Evolutionary conservation across 129 eudicot species (phyloP).

Genomic region (Flaveria robusta): DNA sequence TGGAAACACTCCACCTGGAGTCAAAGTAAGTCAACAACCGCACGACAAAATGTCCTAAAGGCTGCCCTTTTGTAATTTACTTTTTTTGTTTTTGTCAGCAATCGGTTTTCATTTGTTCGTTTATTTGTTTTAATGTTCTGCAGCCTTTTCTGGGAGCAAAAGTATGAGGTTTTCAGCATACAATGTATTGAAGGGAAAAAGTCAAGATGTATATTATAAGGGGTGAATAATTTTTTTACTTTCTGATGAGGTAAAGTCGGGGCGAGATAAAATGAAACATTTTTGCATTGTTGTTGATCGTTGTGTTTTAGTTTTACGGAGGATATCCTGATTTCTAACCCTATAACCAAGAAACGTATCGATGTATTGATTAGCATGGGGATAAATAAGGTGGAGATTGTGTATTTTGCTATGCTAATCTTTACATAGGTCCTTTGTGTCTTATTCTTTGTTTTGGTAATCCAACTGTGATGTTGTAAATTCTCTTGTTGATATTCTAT

Average conservation of each 20-base stretch:
- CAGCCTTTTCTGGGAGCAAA: slow-evolving; percentile 32
- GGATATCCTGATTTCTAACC: slow-evolving; percentile 28
- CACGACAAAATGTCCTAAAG: too few relatives aligned
- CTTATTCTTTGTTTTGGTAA: background rate
- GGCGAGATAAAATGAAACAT: slow-evolving; percentile 27
- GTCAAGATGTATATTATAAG: too few relatives aligned
- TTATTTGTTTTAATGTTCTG: slow-evolving; percentile 9
- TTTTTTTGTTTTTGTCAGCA: too few relatives aligned
- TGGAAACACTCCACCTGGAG: slow-evolving; percentile 38
- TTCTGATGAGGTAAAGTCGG: background rate
- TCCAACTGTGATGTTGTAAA: too few relatives aligned
- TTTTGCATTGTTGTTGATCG: slow-evolving; percentile 18
- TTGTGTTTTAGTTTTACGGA: slow-evolving; percentile 17
- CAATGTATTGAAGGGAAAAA: too few relatives aligned
- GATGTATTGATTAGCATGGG: slow-evolving; percentile 18
- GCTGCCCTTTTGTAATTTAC: too few relatives aligned
- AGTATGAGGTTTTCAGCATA: slow-evolving; percentile 23
- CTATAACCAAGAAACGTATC: slow-evolving; percentile 7
- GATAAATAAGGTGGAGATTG: slow-evolving; percentile 21
- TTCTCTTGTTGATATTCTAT: too few relatives aligned
- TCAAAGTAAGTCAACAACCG: slow-evolving; percentile 30
- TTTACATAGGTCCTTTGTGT: background rate
- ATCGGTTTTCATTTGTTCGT: too few relatives aligned
- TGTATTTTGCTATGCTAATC: slow-evolving; percentile 16
- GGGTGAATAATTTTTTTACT: slow-evolving; percentile 2